A percentile compares a stretch with the other conserved stretches of the same genome.
Evolutionary conservation across 192 early-diverging fungal genomes (phyloP).

Genomic region (Jimgerdemannia flammicorona): DNA sequence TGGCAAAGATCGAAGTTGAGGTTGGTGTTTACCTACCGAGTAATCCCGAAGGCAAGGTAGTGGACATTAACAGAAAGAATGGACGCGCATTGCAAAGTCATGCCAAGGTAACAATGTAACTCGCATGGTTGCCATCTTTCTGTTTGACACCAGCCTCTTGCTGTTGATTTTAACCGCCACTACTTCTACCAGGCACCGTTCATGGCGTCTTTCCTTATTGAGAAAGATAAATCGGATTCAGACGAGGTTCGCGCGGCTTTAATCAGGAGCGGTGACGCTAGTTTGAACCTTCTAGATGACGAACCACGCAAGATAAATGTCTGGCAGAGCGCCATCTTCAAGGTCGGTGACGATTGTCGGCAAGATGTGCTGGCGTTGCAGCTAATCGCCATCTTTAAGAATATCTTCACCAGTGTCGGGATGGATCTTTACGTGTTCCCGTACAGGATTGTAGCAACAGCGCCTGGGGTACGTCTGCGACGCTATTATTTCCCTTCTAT

Average conservation of each 20-base stretch:
- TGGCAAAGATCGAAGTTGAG: slow-evolving; percentile 91
- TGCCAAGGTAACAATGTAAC: slow-evolving; percentile 65
- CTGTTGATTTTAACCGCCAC: background rate
- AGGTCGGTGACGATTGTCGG: slow-evolving; percentile 99
- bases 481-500: slow-evolving; percentile 11
- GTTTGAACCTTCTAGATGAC: slow-evolving; percentile 12
- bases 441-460: slow-evolving; percentile 96
- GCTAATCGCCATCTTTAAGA: slow-evolving; percentile 96
- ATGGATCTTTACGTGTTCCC: slow-evolving; percentile 96
- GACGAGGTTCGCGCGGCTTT: slow-evolving; percentile 49
- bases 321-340: slow-evolving; percentile 94
- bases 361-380: slow-evolving; percentile 98
- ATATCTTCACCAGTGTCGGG: slow-evolving; percentile 86
- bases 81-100: slow-evolving; percentile 95
- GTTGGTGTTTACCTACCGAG: slow-evolving; percentile 96
- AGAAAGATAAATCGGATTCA: slow-evolving; percentile 51
- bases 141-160: background rate
- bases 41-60: slow-evolving; percentile 92
- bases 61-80: slow-evolving; percentile 93
- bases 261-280: slow-evolving; percentile 22
- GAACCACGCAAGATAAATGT: slow-evolving; percentile 47
- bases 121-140: background rate
- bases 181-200: slow-evolving; percentile 74
- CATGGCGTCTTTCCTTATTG: slow-evolving; percentile 95
- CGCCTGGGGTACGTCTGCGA: slow-evolving; percentile 60